These are phyloP conservation scores for Aspergillus haitiensis DNA, from an alignment of 495 filamentous ascomycete genomes.

Conservation along the genomic window DNA sequence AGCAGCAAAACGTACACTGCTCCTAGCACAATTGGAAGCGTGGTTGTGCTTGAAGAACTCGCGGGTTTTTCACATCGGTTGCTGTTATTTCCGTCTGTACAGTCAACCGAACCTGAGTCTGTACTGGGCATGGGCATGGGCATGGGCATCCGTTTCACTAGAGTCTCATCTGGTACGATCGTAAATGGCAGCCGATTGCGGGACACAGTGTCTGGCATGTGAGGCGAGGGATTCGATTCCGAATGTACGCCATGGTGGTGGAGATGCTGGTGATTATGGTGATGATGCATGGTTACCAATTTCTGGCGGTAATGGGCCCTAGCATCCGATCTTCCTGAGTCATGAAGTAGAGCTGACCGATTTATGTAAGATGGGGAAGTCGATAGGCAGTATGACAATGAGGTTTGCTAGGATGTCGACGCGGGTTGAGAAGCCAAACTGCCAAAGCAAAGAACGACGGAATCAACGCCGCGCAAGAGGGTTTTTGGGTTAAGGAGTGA, in stretches of 20 bases:
- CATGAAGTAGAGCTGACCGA: constrained; percentile 15
- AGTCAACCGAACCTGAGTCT: constrained; percentile 11
- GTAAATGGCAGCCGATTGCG: constrained; percentile 29
- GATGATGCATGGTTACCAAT: constrained; percentile 34
- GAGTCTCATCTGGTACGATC: constrained; percentile 22
- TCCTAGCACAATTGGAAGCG: constrained; percentile 75
- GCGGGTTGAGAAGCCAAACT: neutral
- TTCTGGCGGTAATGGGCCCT: neutral
- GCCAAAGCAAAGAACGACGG: constrained; percentile 2
- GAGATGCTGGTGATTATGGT: constrained; percentile 17
- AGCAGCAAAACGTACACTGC: constrained; percentile 67
- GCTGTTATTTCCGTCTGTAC: constrained; percentile 17
- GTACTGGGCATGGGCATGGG: constrained; percentile 20
- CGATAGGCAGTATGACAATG: constrained; percentile 5
- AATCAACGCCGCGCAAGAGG: constrained; percentile 8
- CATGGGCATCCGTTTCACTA: constrained; percentile 29
- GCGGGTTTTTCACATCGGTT: constrained; percentile 43
- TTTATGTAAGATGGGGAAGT: constrained; percentile 11
- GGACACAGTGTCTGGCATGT: constrained; percentile 34
- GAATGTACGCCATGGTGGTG: constrained; percentile 30
- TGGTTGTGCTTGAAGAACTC: constrained; percentile 56
- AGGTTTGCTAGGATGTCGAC: neutral
- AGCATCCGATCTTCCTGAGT: neutral
- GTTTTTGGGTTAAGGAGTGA: constrained; percentile 34
- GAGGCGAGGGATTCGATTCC: constrained; percentile 26